Evolutionary conservation across 169 alveolate species (phyloP).

Genomic region (Plasmodium yoelii): DNA sequence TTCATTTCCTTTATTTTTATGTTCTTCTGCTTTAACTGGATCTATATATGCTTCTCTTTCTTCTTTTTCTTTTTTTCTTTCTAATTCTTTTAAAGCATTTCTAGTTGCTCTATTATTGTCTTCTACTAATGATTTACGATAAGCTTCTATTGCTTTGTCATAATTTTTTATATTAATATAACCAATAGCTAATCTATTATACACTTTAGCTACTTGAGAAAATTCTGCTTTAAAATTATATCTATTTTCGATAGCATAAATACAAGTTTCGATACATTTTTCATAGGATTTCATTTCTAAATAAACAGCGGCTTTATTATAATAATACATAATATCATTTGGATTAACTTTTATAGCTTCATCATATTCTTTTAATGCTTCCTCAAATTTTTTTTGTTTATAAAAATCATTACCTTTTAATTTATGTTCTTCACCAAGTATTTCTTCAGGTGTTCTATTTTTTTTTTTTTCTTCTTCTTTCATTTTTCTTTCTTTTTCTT

Average conservation of each 20-base stretch:
- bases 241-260: slow-evolving; percentile 94
- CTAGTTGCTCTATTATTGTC: slow-evolving; percentile 94
- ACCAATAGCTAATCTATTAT: slow-evolving; percentile 92
- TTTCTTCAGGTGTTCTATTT: slow-evolving; percentile 38
- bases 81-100: slow-evolving; percentile 93
- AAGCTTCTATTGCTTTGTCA: slow-evolving; percentile 92
- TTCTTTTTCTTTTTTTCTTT: slow-evolving; percentile 92
- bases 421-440: slow-evolving; percentile 85
- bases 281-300: slow-evolving; percentile 96
- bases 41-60: slow-evolving; percentile 95
- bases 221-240: slow-evolving; percentile 93
- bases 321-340: slow-evolving; percentile 88
- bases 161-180: slow-evolving; percentile 88
- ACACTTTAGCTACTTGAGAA: slow-evolving; percentile 89
- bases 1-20: slow-evolving; percentile 92
- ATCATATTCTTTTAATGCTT: slow-evolving; percentile 95
- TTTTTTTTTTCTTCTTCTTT: slow-evolving; percentile 66
- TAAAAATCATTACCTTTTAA: slow-evolving; percentile 87
- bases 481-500: slow-evolving; percentile 77
- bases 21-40: slow-evolving; percentile 96
- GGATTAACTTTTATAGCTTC: slow-evolving; percentile 94
- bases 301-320: slow-evolving; percentile 96
- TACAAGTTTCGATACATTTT: slow-evolving; percentile 92
- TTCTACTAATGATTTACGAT: slow-evolving; percentile 94
- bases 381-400: slow-evolving; percentile 93